Conservation (phyloP, 768 basidiomycete genomes). For the Tremella yokohamensis region DNA sequence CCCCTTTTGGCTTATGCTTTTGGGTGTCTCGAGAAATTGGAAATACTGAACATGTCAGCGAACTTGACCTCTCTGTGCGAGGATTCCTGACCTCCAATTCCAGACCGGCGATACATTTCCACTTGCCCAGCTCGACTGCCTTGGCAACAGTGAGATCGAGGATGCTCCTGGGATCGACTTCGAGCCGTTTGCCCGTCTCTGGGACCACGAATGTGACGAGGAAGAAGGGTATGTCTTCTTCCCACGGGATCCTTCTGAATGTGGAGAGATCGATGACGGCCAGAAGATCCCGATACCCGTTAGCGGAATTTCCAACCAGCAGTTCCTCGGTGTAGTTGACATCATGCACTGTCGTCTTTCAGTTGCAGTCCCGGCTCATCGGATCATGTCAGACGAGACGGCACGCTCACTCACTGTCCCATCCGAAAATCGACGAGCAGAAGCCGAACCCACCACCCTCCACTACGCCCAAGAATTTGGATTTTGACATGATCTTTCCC, state of each 20-base stretch:
- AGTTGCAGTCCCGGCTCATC: not conserved
- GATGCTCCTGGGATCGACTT: constrained; percentile 78
- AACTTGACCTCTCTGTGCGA: too few relatives aligned
- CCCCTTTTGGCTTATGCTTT: constrained; percentile 69
- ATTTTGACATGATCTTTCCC: constrained; percentile 90
- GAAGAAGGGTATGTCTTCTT: constrained; percentile 87
- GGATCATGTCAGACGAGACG: too few relatives aligned
- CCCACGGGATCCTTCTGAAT: constrained; percentile 89
- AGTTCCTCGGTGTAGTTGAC: constrained; percentile 76
- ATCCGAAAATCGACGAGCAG: constrained; percentile 77
- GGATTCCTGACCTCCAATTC: constrained; percentile 81
- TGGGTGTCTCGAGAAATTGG: constrained; percentile 66
- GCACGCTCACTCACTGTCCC: constrained; percentile 32
- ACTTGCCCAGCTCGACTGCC: constrained; percentile 54
- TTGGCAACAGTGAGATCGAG: constrained; percentile 61
- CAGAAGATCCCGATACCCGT: constrained; percentile 85
- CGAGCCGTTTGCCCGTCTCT: constrained; percentile 69
- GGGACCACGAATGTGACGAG: constrained; percentile 86
- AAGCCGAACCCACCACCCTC: constrained; percentile 79
- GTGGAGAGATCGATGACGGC: constrained; percentile 83
- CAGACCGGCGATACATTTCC: constrained; percentile 73
- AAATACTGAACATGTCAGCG: too few relatives aligned
- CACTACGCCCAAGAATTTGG: constrained; percentile 80
- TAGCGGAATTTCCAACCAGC: constrained; percentile 80
- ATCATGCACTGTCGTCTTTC: constrained; percentile 77